Evolutionary conservation across 805 yeast genomes (phyloP).

Genomic region (Wickerhamomyces sydowiorum): DNA sequence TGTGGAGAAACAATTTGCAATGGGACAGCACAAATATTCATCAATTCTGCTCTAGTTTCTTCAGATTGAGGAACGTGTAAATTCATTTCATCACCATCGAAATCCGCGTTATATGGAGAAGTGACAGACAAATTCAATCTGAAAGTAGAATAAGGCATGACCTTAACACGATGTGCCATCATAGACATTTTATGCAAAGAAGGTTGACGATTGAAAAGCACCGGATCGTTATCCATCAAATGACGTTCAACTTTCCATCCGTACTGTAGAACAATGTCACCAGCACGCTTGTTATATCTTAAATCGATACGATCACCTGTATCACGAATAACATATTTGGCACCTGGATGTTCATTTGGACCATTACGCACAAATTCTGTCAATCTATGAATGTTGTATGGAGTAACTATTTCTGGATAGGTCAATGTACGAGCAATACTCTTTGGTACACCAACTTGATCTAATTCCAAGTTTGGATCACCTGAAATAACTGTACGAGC

Average conservation of each 20-base stretch:
- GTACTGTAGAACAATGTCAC: conserved; percentile 94
- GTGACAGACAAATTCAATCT: conserved; percentile 95
- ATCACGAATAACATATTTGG: conserved; percentile 95
- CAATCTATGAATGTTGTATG: conserved; percentile 89
- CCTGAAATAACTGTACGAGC: conserved; percentile 99
- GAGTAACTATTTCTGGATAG: conserved; percentile 97
- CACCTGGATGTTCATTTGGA: conserved; percentile 99
- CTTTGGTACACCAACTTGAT: conserved; percentile 98
- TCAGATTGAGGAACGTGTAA: conserved; percentile 98
- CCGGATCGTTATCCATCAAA: conserved; percentile 96
- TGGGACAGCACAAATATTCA: conserved; percentile 95
- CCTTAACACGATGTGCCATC: conserved; percentile 99
- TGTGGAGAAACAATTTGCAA: conserved; percentile 97
- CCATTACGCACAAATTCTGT: conserved; percentile 95
- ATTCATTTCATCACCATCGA: conserved; percentile 99
- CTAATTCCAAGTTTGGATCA: conserved; percentile 95
- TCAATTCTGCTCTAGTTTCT: conserved; percentile 94
- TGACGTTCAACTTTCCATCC: conserved; percentile 99
- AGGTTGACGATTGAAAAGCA: conserved; percentile 97
- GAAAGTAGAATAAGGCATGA: conserved; percentile 98
- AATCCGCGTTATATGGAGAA: conserved; percentile 99
- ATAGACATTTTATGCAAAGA: conserved; percentile 98
- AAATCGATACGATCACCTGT: conserved; percentile 98
- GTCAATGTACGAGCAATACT: conserved; percentile 93
- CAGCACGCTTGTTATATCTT: conserved; percentile 95